phyloP scores from a whole-genome alignment of 1,284 basidiomycete genomes.

The Erythrobasidium hasegawianum region DNA sequence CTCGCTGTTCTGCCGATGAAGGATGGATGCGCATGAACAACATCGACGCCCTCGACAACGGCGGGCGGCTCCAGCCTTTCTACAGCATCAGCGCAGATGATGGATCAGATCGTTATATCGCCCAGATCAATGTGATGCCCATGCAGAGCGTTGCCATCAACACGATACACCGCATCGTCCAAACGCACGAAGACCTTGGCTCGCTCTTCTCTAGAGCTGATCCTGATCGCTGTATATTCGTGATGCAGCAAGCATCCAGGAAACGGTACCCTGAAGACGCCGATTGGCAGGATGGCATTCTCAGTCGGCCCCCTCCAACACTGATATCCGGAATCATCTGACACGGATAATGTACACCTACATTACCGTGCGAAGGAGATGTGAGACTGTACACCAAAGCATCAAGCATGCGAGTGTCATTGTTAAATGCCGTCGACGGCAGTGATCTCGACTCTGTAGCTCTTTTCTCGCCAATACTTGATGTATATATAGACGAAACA shows the following conservation, averaged over 20 bases:
- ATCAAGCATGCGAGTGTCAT: too few species aligned
- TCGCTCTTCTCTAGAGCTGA: slow-evolving; percentile 17
- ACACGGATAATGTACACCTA: too few species aligned
- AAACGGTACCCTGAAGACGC: slow-evolving; percentile 30
- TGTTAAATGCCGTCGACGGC: too few species aligned
- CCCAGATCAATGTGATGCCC: slow-evolving; percentile 26
- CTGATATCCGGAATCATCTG: too few species aligned
- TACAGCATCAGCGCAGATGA: slow-evolving; percentile 53
- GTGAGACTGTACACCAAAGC: too few species aligned
- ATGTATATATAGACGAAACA: too few species aligned
- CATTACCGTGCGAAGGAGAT: too few species aligned
- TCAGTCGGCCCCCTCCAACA: background rate
- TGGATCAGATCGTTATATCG: slow-evolving; percentile 45
- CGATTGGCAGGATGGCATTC: slow-evolving; percentile 16
- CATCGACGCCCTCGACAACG: slow-evolving; percentile 50
- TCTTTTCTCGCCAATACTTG: too few species aligned
- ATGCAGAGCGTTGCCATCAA: slow-evolving; percentile 15
- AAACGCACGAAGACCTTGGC: slow-evolving; percentile 18
- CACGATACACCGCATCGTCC: slow-evolving; percentile 15
- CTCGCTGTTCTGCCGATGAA: slow-evolving; percentile 53
- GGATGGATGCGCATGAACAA: slow-evolving; percentile 55
- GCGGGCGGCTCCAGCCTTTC: slow-evolving; percentile 57
- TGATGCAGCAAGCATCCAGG: slow-evolving; percentile 8
- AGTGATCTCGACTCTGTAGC: too few species aligned
- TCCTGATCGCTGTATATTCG: slow-evolving; percentile 21